These are phyloP conservation scores for Chaetomium cochliodes DNA, from an alignment of 495 filamentous ascomycete species.

Conservation along the genomic window DNA sequence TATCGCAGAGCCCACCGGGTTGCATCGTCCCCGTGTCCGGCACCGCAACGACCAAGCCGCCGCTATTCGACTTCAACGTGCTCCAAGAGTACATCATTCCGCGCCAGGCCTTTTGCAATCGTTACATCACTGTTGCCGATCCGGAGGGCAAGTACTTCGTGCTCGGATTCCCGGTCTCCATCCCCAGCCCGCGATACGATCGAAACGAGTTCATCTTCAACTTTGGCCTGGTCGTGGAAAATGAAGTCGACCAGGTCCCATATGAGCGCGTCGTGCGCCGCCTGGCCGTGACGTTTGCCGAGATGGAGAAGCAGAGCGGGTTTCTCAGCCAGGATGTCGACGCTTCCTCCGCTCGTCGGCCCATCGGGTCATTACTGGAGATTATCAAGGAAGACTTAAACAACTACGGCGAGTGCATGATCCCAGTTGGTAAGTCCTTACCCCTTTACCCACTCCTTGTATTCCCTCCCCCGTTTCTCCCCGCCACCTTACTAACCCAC, in stretches of 20 bases:
- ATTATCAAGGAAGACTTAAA: conserved; percentile 93
- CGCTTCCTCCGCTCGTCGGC: conserved; percentile 41
- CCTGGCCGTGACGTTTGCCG: conserved; percentile 78
- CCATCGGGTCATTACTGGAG: conserved; percentile 81
- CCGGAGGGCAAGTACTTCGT: conserved; percentile 73
- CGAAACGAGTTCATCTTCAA: conserved; percentile 99
- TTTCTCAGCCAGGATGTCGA: conserved; percentile 63
- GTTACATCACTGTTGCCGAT: conserved; percentile 73
- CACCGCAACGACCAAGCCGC: conserved; percentile 53
- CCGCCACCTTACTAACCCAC: conserved; percentile 3
- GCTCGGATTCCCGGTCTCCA: conserved; percentile 85
- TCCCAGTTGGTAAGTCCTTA: conserved; percentile 68
- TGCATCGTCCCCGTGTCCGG: conserved; percentile 64
- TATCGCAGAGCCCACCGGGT: conserved; percentile 70
- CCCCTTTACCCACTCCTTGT: background rate
- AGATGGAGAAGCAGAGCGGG: conserved; percentile 80
- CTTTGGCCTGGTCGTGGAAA: conserved; percentile 76
- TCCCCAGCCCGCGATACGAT: conserved; percentile 69
- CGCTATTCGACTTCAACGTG: conserved; percentile 77
- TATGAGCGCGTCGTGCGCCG: conserved; percentile 85
- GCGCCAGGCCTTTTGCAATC: conserved; percentile 84
- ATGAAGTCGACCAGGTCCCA: conserved; percentile 60
- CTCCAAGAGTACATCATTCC: conserved; percentile 90
- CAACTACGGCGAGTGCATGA: conserved; percentile 97
- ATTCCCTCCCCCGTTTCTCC: background rate